Base-by-base conservation (phyloP, 345 rosid genomes). In the Schrenkiella parvula region DNA sequence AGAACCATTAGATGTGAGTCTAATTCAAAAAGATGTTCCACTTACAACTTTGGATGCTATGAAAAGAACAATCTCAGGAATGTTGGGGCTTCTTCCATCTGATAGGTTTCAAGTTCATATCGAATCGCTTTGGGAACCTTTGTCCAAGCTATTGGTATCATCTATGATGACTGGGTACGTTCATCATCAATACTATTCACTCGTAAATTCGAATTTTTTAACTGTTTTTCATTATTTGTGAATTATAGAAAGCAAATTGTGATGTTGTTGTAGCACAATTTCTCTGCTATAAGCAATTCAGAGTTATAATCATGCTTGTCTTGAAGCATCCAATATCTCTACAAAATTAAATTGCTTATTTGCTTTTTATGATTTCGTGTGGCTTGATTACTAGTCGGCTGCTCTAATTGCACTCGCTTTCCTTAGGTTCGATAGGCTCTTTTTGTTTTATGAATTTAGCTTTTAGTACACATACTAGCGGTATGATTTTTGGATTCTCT, bases 131-230 rank as follows among this genome's bases (percentile, higher is more conserved):
- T 91, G 97, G 98, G 98, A 88, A 66, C 92, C 96, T 44, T 88
- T 93, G 62, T 93, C 93, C 12, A 93, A 88, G 85, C 78, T 93
- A 48, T 75, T 93, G 80, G 79, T 91, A 25, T 93, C 98, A 25
- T 93, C 98, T 28, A 89, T 93, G 90, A 93, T 89, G 97, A 93
- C 98, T 18, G 98, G 98, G 98, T 93, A 90, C 71, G 84, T 37
- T 83, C 46, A 59, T 68, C 39, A 51, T n/a, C n/a, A 12, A 26
- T 26, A 7, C 31, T 18, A 4, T 51, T 38, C 3, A 32, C 5
- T 42, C 25, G 12, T 19, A 4, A 52, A 39, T 22, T n/a, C 29
- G 0, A 43, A 32, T 6, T 32, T 56, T 29, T 32, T n/a, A n/a
- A 42, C 47, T n/a, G 10, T 32, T 37, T n/a, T n/a, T n/a, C n/a